Conservation (phyloP, 176 grass and related monocot species). For the Cocos nucifera region DNA sequence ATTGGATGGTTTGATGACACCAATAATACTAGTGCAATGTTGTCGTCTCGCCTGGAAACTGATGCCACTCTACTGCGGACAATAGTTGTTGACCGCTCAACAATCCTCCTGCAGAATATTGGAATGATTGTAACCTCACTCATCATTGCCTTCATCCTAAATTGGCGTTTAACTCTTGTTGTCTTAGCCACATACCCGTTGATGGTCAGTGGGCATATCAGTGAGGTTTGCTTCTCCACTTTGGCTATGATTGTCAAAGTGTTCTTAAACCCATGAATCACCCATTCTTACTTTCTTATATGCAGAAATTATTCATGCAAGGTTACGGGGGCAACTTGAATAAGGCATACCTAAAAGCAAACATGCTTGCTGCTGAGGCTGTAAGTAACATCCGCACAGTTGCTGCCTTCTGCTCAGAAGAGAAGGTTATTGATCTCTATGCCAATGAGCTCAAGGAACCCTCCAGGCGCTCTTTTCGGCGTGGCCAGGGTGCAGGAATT, state of each 20-base stretch:
- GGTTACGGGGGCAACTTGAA: conserved; percentile 75
- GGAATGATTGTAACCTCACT: conserved; percentile 94
- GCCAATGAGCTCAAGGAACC: conserved; percentile 68
- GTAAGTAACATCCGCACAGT: conserved; percentile 97
- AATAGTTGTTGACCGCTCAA: conserved; percentile 86
- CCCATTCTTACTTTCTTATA: too few species aligned
- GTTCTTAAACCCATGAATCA: too few species aligned
- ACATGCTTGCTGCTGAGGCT: conserved; percentile 96
- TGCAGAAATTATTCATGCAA: conserved; percentile 99
- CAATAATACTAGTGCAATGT: conserved; percentile 71
- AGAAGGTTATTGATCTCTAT: conserved; percentile 89
- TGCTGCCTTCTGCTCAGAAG: conserved; percentile 89
- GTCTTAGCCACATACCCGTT: conserved; percentile 81
- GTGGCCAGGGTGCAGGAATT: conserved; percentile 76
- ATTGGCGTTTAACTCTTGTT: conserved; percentile 85
- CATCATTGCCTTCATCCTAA: conserved; percentile 90
- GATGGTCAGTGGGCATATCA: conserved; percentile 99
- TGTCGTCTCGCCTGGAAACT: conserved; percentile 69
- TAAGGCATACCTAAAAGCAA: conserved; percentile 84
- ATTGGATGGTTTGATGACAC: conserved; percentile 92
- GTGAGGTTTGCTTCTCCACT: conserved; percentile 38
- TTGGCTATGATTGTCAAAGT: neutral
- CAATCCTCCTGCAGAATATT: conserved; percentile 83
- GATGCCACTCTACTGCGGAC: conserved; percentile 94
- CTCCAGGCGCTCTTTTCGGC: conserved; percentile 58